Base-by-base conservation (phyloP, 352 stramenopile species). In the Pythium scleroteichum region DNA sequence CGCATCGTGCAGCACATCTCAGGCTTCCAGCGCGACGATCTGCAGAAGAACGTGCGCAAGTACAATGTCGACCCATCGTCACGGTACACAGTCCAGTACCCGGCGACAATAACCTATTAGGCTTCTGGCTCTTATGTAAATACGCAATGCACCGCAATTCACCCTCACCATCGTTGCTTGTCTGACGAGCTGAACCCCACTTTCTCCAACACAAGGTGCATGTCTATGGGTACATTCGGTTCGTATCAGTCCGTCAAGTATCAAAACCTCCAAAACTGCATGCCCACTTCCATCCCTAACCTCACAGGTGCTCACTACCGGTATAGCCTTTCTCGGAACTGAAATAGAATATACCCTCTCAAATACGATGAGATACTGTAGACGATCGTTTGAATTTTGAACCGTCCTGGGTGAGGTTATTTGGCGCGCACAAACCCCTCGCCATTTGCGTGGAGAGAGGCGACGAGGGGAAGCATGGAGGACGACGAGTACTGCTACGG, bases 31-130 rank as follows among this genome's bases (percentile, higher is more conserved):
- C 84, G 76, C 53, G 79, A 86, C 53, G 79, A 89, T 58, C 70
- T 93, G 48, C 80, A 91, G 68, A 87, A 85, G 69, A 93, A 93
- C 39, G 79, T 91, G 42, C 81, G 81, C 67, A 90, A 90, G 72
- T 93, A 90, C 78, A 86, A 70, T 26, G 76, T 85, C 54, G 84
- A 93, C 52, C 83, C 84, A 10, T 76, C 78, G 53, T 83, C 84
- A 14, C 79, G 84, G 16, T 93, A 93, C 68, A 85, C 74, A n/a
- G 74, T 91, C 62, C 85, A 85, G 68, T 91, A 87, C 66, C 79
- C 81, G 23, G 59, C 65, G 7, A 53, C 59, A 17, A 56, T 72
- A 46, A 59, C 49, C 19, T 70, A 65, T 53, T 70, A 69, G 54
- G 22, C 24, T 22, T 44, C 38, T 44, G 38, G 13, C 17, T 44